These are phyloP conservation scores for Lignosus rhinocerotis DNA, from an alignment of 1,284 basidiomycete genomes.

Conservation along the genomic window DNA sequence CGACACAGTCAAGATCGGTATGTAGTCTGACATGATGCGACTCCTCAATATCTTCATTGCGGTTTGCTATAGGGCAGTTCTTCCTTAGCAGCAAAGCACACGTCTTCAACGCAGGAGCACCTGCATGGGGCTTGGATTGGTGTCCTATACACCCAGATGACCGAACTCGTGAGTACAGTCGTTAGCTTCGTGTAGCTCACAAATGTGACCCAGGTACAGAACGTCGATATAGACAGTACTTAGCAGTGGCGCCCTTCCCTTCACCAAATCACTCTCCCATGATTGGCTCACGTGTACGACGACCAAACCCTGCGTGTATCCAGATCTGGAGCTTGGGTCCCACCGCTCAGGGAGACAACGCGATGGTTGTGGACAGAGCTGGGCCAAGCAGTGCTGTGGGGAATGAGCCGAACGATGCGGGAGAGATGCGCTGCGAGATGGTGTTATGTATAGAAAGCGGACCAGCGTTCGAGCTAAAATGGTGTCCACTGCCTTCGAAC, in stretches of 20 bases:
- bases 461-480: slow-evolving; percentile 75
- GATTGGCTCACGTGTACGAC: slow-evolving; percentile 53
- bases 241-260: slow-evolving; percentile 81
- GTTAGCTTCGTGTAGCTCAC: neutral
- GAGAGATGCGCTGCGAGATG: slow-evolving; percentile 67
- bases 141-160: slow-evolving; percentile 75
- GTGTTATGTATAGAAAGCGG: slow-evolving; percentile 78
- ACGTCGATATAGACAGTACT: slow-evolving; percentile 64
- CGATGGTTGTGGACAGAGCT: slow-evolving; percentile 18
- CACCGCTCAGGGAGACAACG: slow-evolving; percentile 23
- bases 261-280: slow-evolving; percentile 57
- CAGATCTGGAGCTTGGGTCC: slow-evolving; percentile 64
- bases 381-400: neutral
- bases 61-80: slow-evolving; percentile 33
- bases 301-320: slow-evolving; percentile 60
- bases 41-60: neutral
- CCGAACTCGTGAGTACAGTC: slow-evolving; percentile 47
- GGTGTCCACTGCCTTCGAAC: slow-evolving; percentile 86
- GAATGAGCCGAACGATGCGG: slow-evolving; percentile 27
- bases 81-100: slow-evolving; percentile 55
- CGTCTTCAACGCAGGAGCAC: slow-evolving; percentile 81
- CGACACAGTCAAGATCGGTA: slow-evolving; percentile 57
- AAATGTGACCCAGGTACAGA: slow-evolving; percentile 36
- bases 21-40: slow-evolving; percentile 23
- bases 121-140: slow-evolving; percentile 89